Percentiles rank a stretch among this genome's conserved stretches.
Evolutionary conservation across 768 basidiomycete genomes (phyloP).

Genomic region (Termitomyces sp.): DNA sequence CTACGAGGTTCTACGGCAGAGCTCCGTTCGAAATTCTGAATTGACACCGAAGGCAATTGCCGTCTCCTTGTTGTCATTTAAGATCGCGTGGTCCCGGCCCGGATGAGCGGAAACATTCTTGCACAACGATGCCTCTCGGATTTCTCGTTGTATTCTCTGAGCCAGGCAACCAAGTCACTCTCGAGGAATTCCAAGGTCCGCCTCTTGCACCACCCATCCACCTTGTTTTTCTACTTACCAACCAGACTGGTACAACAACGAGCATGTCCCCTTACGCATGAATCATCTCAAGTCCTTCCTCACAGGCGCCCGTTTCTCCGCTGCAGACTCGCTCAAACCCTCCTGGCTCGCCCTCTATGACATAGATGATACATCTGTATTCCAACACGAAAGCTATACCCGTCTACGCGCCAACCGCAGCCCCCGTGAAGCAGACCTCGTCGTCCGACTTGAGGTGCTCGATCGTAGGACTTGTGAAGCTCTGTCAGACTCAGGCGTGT

Average conservation of each 20-base stretch:
- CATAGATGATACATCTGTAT: conserved; percentile 34
- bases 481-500: conserved; percentile 27
- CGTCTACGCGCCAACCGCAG: conserved; percentile 38
- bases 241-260: conserved; percentile 51
- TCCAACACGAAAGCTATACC: conserved; percentile 37
- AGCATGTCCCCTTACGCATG: conserved; percentile 47
- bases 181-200: conserved; percentile 44
- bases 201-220: not conserved
- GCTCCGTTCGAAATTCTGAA: not conserved
- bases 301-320: conserved; percentile 40
- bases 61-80: too few species aligned
- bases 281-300: conserved; percentile 40
- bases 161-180: conserved; percentile 32
- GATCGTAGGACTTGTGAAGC: conserved; percentile 37
- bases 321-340: conserved; percentile 28
- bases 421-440: conserved; percentile 34
- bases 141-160: conserved; percentile 47
- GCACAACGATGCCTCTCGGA: conserved; percentile 25
- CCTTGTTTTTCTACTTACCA: not conserved
- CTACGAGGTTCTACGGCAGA: not conserved
- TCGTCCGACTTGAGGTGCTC: conserved; percentile 35
- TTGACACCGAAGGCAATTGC: too few species aligned
- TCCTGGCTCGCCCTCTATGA: conserved; percentile 49
- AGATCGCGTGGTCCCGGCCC: not conserved
- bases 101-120: not conserved